A percentile compares a stretch with the other conserved stretches of the same genome.
phyloP scores from a whole-genome alignment of 257 asterid species.

The Rhazya stricta region DNA sequence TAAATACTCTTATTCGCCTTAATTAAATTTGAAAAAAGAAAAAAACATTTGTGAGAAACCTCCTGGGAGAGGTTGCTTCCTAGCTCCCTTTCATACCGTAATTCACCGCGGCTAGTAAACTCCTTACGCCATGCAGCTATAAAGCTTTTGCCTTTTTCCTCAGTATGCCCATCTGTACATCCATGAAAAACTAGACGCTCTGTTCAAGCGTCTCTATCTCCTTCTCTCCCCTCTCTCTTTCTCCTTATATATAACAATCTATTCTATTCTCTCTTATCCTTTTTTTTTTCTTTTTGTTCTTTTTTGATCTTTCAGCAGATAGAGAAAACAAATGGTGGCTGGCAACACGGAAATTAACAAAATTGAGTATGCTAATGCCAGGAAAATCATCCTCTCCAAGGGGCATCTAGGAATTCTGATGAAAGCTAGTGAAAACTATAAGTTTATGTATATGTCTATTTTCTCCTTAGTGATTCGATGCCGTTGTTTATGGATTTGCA shows the following conservation, averaged over 20 bases:
- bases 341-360: slow-evolving; percentile 69
- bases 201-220: too few species aligned
- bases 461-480: not conserved
- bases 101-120: too few species aligned
- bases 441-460: slow-evolving; percentile 29
- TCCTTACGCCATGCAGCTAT: too few species aligned
- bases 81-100: too few species aligned
- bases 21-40: too few species aligned
- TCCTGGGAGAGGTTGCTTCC: too few species aligned
- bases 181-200: too few species aligned
- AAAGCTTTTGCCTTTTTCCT: too few species aligned
- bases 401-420: slow-evolving; percentile 55
- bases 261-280: not conserved
- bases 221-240: not conserved
- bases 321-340: slow-evolving; percentile 47
- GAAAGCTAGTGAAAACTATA: slow-evolving; percentile 56
- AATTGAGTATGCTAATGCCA: slow-evolving; percentile 59
- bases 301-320: slow-evolving; percentile 14
- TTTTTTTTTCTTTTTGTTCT: not conserved
- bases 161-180: too few species aligned
- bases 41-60: too few species aligned
- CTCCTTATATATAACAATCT: slow-evolving; percentile 26
- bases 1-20: too few species aligned
- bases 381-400: slow-evolving; percentile 71
- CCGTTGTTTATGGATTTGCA: slow-evolving; percentile 18